Evolutionary conservation across 106 monocot species (phyloP).

Genomic region (Xerophyta viscosa): DNA sequence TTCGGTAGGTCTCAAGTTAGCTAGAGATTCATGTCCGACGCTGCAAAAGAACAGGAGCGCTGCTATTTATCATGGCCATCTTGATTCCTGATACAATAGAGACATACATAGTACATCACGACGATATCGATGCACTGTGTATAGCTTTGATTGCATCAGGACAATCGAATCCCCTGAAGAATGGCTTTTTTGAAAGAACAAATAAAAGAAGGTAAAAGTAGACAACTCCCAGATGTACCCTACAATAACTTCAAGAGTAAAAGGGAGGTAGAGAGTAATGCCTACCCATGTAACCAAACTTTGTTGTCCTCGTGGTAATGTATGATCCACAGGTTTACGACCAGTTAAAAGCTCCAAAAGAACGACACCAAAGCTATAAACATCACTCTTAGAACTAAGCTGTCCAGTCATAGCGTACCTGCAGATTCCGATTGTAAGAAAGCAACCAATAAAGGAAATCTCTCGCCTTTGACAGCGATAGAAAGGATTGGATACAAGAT

Average conservation of each 20-base stretch:
- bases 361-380: conserved; percentile 46
- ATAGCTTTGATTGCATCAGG: no score
- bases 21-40: no score
- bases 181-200: no score
- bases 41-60: no score
- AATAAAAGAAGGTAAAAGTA: no score
- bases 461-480: neutral
- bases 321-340: conserved; percentile 44
- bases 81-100: no score
- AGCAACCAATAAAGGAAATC: neutral
- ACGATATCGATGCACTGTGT: no score
- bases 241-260: neutral
- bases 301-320: conserved; percentile 32
- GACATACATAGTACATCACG: no score
- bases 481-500: no score
- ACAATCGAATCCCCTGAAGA: no score
- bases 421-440: neutral
- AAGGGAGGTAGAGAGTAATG: neutral
- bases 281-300: conserved; percentile 40
- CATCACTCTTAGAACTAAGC: conserved; percentile 39
- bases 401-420: conserved; percentile 44
- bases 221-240: neutral
- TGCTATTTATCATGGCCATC: no score
- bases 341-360: conserved; percentile 47
- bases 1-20: neutral